Evolutionary conservation across 768 basidiomycete genomes (phyloP).

Genomic region (Termitomyces sp.): DNA sequence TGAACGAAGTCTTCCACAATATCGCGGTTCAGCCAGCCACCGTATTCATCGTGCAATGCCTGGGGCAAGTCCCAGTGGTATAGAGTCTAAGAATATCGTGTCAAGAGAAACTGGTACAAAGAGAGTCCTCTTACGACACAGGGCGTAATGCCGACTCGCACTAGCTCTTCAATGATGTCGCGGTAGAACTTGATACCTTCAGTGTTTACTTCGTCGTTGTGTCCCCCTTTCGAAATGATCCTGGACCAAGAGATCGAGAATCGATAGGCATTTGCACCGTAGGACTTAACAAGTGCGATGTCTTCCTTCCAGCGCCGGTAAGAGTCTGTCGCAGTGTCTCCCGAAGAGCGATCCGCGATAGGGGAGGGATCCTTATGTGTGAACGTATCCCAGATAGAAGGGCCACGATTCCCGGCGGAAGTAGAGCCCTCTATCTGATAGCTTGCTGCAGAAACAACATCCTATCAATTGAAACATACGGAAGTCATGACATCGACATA

Average conservation of each 20-base stretch:
- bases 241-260: slow-evolving; percentile 77
- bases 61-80: slow-evolving; percentile 83
- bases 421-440: slow-evolving; percentile 77
- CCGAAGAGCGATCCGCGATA: slow-evolving; percentile 60
- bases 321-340: slow-evolving; percentile 69
- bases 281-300: slow-evolving; percentile 55
- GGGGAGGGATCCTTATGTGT: slow-evolving; percentile 47
- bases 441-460: slow-evolving; percentile 38
- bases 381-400: slow-evolving; percentile 76
- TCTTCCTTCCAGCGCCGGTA: slow-evolving; percentile 67
- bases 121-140: slow-evolving; percentile 46
- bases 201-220: slow-evolving; percentile 61
- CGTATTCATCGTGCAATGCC: slow-evolving; percentile 68
- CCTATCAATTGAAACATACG: background rate
- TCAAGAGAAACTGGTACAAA: background rate
- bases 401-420: slow-evolving; percentile 51
- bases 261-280: slow-evolving; percentile 70
- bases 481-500: slow-evolving; percentile 5
- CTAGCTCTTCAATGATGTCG: slow-evolving; percentile 60
- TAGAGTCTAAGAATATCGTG: slow-evolving; percentile 44
- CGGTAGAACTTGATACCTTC: slow-evolving; percentile 68
- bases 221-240: slow-evolving; percentile 64
- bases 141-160: slow-evolving; percentile 59
- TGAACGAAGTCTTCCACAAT: slow-evolving; percentile 61
- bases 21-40: slow-evolving; percentile 71